Conservation (phyloP, 1,284 basidiomycete species). For the Tilletia setariae region DNA sequence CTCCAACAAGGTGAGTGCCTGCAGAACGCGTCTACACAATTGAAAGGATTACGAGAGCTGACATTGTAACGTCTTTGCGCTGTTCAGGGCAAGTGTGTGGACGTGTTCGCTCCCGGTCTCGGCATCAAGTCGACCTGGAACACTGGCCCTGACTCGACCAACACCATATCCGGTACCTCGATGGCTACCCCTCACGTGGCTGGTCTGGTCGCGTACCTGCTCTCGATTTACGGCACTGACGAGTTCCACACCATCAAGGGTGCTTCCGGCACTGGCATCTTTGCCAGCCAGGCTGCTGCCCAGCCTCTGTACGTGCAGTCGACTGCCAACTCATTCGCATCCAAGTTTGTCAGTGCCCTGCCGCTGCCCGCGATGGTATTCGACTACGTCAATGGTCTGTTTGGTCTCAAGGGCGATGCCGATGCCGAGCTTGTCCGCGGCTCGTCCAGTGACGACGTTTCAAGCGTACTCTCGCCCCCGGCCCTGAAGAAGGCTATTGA, state of each 20-base stretch:
- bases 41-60: not conserved
- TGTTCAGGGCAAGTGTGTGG: constrained; percentile 63
- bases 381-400: constrained; percentile 40
- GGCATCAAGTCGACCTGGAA: constrained; percentile 63
- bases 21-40: not conserved
- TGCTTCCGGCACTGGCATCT: constrained; percentile 3
- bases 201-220: constrained; percentile 59
- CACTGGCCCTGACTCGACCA: constrained; percentile 59
- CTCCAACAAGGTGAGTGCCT: constrained; percentile 53
- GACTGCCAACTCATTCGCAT: constrained; percentile 34
- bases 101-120: constrained; percentile 77
- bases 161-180: constrained; percentile 68
- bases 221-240: constrained; percentile 61
- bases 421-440: constrained; percentile 31
- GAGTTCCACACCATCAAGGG: constrained; percentile 35
- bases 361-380: constrained; percentile 39
- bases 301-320: constrained; percentile 7
- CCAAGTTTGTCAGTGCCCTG: constrained; percentile 43
- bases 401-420: constrained; percentile 25
- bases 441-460: constrained; percentile 54
- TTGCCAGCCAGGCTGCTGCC: not conserved
- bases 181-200: constrained; percentile 63
- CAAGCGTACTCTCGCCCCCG: constrained; percentile 58
- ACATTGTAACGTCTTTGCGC: not conserved
- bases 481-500: constrained; percentile 74